These are phyloP conservation scores for Gremmenia infestans DNA, from an alignment of 2,329 filamentous ascomycete species.

Conservation along the genomic window DNA sequence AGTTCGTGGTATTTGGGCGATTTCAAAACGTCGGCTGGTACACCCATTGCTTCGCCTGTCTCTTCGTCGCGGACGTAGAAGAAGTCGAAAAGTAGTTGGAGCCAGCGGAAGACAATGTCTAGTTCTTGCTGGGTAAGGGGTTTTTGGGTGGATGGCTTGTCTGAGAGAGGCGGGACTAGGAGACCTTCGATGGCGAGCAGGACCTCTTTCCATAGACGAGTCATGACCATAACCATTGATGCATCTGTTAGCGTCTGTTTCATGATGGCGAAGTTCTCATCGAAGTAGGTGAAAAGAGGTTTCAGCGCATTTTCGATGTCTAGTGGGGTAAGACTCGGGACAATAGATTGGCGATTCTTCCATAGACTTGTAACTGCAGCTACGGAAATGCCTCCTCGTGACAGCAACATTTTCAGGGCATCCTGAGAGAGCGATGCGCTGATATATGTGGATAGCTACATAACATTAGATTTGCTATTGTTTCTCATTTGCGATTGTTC, in stretches of 20 bases:
- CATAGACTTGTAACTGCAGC: constrained; percentile 68
- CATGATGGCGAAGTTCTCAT: constrained; percentile 99
- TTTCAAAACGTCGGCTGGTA: constrained; percentile 86
- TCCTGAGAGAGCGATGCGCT: constrained; percentile 81
- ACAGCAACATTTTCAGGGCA: constrained; percentile 70
- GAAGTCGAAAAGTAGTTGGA: constrained; percentile 85
- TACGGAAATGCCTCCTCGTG: constrained; percentile 59
- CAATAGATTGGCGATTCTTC: constrained; percentile 53
- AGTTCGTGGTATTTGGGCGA: constrained; percentile 98
- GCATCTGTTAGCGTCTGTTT: constrained; percentile 90
- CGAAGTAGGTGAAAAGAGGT: constrained; percentile 88
- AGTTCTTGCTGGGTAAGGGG: constrained; percentile 82
- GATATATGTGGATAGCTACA: constrained; percentile 84
- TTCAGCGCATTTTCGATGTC: constrained; percentile 79
- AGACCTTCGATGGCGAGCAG: constrained; percentile 85
- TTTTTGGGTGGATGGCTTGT: constrained; percentile 84
- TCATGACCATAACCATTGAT: constrained; percentile 99
- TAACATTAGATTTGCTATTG: constrained; percentile 7
- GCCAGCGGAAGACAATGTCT: constrained; percentile 93
- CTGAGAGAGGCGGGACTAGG: constrained; percentile 87
- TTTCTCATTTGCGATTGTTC: constrained; percentile 4
- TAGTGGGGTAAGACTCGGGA: constrained; percentile 57
- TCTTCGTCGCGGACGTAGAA: constrained; percentile 91
- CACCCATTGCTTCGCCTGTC: constrained; percentile 76
- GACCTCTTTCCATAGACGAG: constrained; percentile 94